Percentiles rank a stretch among this genome's conserved stretches.
Evolutionary conservation across 192 early-diverging fungal genomes (phyloP).

Genomic region (Entomortierella chlamydospora): DNA sequence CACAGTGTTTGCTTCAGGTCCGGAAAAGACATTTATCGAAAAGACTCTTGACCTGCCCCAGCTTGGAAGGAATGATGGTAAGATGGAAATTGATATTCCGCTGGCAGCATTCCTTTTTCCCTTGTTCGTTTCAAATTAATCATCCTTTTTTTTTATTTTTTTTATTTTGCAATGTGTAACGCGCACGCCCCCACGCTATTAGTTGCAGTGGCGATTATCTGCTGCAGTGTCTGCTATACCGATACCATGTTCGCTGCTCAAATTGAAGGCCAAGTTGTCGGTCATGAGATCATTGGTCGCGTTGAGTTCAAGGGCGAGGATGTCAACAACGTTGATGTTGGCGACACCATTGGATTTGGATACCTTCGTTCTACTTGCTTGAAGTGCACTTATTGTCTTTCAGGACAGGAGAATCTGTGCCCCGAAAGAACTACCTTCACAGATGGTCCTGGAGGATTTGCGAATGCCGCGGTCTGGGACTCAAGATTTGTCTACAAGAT

Average conservation of each 20-base stretch:
- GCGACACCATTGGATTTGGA: slow-evolving; percentile 72
- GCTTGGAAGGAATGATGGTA: slow-evolving; percentile 39
- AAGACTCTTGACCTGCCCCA: slow-evolving; percentile 18
- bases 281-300: slow-evolving; percentile 78
- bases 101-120: too few relatives aligned
- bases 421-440: slow-evolving; percentile 62
- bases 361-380: slow-evolving; percentile 66
- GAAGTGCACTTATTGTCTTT: slow-evolving; percentile 59
- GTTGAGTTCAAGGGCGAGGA: slow-evolving; percentile 68
- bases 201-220: slow-evolving; percentile 38
- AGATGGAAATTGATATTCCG: slow-evolving; percentile 5
- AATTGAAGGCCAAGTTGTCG: slow-evolving; percentile 61
- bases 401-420: slow-evolving; percentile 68
- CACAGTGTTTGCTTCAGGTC: slow-evolving; percentile 34
- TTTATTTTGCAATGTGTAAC: background rate
- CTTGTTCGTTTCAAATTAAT: too few relatives aligned
- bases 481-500: slow-evolving; percentile 76
- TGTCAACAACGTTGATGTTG: slow-evolving; percentile 64
- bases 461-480: slow-evolving; percentile 60
- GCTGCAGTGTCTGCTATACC: slow-evolving; percentile 48
- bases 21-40: slow-evolving; percentile 21
- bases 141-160: background rate
- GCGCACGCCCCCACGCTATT: too few relatives aligned
- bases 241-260: slow-evolving; percentile 45
- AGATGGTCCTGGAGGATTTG: slow-evolving; percentile 72